Percentiles rank a stretch among this genome's conserved stretches.
Evolutionary conservation across 768 basidiomycete genomes (phyloP).

Genomic region (Lactarius psammicola): DNA sequence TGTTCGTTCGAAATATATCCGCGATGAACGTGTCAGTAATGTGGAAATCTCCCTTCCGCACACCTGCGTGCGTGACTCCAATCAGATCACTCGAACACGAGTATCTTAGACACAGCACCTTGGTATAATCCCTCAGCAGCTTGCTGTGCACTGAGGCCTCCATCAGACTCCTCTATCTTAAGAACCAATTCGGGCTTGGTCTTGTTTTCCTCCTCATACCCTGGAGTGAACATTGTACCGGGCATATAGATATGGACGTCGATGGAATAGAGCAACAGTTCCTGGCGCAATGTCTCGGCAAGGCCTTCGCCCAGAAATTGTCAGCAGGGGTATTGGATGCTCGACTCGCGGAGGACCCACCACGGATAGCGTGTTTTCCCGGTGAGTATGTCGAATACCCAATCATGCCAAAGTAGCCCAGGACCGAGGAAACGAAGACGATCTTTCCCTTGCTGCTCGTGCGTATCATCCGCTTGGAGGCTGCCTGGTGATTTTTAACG

Average conservation of each 20-base stretch:
- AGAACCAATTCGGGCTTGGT: constrained; percentile 72
- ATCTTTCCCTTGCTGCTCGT: constrained; percentile 64
- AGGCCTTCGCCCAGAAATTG: constrained; percentile 50
- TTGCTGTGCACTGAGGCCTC: constrained; percentile 57
- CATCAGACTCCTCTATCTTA: constrained; percentile 75
- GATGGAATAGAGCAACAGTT: constrained; percentile 75
- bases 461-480: constrained; percentile 61
- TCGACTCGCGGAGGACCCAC: constrained; percentile 40
- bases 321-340: not conserved
- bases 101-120: constrained; percentile 41
- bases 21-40: constrained; percentile 73
- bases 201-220: constrained; percentile 71
- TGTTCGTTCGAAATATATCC: constrained; percentile 62
- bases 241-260: constrained; percentile 82
- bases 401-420: constrained; percentile 72
- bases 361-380: constrained; percentile 82
- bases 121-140: constrained; percentile 58
- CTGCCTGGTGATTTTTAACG: constrained; percentile 48
- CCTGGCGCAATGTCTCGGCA: constrained; percentile 78
- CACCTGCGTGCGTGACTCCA: constrained; percentile 43
- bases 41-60: constrained; percentile 67
- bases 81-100: not conserved
- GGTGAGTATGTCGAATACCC: constrained; percentile 83
- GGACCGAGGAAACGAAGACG: constrained; percentile 69
- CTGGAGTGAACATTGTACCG: constrained; percentile 74